Conservation (phyloP, 768 basidiomycete species). For the Postia placenta region DNA sequence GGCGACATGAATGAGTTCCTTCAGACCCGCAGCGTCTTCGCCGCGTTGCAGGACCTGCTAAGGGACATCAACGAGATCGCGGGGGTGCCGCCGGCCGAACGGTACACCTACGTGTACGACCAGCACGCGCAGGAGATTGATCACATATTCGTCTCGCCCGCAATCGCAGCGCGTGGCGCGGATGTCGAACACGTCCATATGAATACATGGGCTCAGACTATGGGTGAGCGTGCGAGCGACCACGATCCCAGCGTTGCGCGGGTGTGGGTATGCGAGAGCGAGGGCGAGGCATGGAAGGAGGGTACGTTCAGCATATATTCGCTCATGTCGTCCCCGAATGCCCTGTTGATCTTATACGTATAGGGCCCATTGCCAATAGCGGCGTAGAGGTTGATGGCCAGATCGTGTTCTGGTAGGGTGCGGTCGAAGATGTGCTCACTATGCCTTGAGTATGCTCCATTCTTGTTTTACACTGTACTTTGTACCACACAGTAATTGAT, state of each 20-base stretch:
- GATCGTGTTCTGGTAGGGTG: too few species aligned
- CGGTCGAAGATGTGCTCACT: too few species aligned
- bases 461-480: too few species aligned
- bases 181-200: constrained; percentile 55
- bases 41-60: constrained; percentile 34
- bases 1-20: constrained; percentile 62
- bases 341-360: too few species aligned
- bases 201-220: constrained; percentile 47
- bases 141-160: constrained; percentile 47
- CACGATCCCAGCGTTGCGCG: constrained; percentile 56
- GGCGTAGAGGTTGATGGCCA: too few species aligned
- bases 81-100: constrained; percentile 39
- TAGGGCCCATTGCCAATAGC: too few species aligned
- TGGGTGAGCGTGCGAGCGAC: constrained; percentile 42
- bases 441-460: too few species aligned
- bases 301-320: too few species aligned
- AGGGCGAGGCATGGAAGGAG: too few species aligned
- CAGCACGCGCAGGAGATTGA: constrained; percentile 55
- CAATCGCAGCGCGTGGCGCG: constrained; percentile 34
- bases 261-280: constrained; percentile 38
- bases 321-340: too few species aligned
- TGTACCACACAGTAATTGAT: too few species aligned
- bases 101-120: constrained; percentile 59
- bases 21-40: constrained; percentile 47
- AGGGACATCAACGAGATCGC: constrained; percentile 48